phyloP scores from a whole-genome alignment of 352 stramenopile species.

The Globisporangium parvum region DNA sequence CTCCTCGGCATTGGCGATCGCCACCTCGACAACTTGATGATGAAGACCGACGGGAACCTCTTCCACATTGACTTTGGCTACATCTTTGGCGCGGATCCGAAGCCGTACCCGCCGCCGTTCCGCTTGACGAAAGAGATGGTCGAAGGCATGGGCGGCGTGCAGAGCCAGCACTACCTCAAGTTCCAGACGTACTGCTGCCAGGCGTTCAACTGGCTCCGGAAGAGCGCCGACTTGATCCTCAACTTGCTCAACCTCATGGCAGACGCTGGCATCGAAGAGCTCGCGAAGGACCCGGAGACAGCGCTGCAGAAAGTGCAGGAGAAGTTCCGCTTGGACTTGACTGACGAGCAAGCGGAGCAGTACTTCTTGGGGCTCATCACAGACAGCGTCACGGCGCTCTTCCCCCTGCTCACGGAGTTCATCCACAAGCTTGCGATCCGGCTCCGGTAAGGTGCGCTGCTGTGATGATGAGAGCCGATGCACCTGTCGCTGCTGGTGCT shows the following conservation, averaged over 20 bases:
- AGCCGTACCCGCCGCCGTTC: slow-evolving; percentile 98
- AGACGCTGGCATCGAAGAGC: slow-evolving; percentile 96
- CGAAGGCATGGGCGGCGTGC: slow-evolving; percentile 93
- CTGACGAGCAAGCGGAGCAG: slow-evolving; percentile 95
- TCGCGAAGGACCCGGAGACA: slow-evolving; percentile 81
- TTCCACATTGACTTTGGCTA: slow-evolving; percentile 99
- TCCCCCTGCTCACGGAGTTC: slow-evolving; percentile 83
- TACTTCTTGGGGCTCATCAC: slow-evolving; percentile 97
- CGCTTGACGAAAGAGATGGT: slow-evolving; percentile 97
- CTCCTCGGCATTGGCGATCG: slow-evolving; percentile 98
- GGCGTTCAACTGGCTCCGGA: slow-evolving; percentile 93
- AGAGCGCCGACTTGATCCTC: slow-evolving; percentile 96
- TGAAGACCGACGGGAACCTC: slow-evolving; percentile 93
- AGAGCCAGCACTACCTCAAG: slow-evolving; percentile 88
- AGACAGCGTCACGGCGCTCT: slow-evolving; percentile 92
- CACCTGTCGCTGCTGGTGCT: too few species aligned
- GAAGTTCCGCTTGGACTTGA: slow-evolving; percentile 96
- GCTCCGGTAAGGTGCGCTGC: slow-evolving; percentile 31
- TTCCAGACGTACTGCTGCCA: slow-evolving; percentile 94
- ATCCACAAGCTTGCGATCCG: slow-evolving; percentile 82
- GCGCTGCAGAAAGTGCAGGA: slow-evolving; percentile 91
- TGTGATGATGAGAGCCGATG: too few species aligned
- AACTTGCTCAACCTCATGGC: slow-evolving; percentile 99
- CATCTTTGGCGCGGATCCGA: slow-evolving; percentile 98
- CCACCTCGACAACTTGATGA: slow-evolving; percentile 99